Base-by-base conservation (phyloP, 2,329 filamentous ascomycete genomes). In the Claviceps monticola region DNA sequence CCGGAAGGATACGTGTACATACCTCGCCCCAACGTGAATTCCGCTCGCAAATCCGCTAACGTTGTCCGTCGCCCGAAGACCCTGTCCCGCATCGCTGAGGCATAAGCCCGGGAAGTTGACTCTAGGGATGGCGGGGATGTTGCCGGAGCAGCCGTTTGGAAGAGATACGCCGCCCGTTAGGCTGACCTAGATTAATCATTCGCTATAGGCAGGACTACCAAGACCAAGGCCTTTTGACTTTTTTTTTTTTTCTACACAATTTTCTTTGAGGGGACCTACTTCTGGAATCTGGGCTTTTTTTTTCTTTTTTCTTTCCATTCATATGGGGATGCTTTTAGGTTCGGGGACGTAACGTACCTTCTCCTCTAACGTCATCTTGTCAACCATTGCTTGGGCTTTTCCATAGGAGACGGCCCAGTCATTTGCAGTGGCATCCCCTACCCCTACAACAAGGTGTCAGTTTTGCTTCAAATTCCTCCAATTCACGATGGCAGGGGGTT, bases 341-440 rank as follows among this genome's bases (percentile, higher is more conserved):
- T 17, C 3, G 34, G 1, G 19, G 3, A 19, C 19, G 19, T 19
- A 19, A 46, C 16, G 13, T 14, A 46, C 44, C 71, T 91, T 93
- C 66, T 94, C 87, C 17, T 81, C 73, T 46, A 90, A 68, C 1
- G 86, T 90, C 70, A 93, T 74, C 59, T 83, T 74, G 13, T 73
- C 74, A 14, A 94, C 86, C 57, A 93, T 80, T 1, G 73, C 73
- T 52, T 74, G 73, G 0, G 88, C 87, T 61, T 83, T 86, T 19
- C 69, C 65, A 59, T 85, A 83, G 4, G 86, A 81, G n/a, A 75
- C 72, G 3, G 72, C 72, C 88, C 88, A 93, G 41, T 78, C 70
- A 46, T 46, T 13, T 8, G 16, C n/a, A 11, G 26, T n/a, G 43
- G 11, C 23, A 34, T 34, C 26, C 17, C 6, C 23, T 19, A n/a